phyloP scores from a whole-genome alignment of 306 rosid genomes.

The Acacia crassicarpa region DNA sequence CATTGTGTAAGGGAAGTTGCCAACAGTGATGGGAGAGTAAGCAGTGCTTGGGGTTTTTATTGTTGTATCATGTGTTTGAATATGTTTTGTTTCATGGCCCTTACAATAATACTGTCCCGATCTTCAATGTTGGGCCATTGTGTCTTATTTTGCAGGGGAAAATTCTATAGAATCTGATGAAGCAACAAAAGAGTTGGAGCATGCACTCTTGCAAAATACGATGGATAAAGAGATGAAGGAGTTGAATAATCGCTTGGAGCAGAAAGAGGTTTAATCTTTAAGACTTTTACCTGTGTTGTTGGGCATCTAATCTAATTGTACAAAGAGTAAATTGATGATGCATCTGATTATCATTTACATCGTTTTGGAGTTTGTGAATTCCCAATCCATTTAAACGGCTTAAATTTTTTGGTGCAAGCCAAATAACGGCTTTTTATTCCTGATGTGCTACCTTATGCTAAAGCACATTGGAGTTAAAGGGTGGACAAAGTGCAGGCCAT shows the following conservation, averaged over 20 bases:
- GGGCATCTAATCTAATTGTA: not conserved
- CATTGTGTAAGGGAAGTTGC: not conserved
- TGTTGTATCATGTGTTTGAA: constrained; percentile 16
- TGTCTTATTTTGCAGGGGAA: constrained; percentile 48
- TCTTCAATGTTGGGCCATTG: constrained; percentile 31
- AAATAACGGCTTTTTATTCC: not conserved
- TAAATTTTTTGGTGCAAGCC: not conserved
- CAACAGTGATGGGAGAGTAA: constrained; percentile 16
- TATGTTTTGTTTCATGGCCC: constrained; percentile 21
- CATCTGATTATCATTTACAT: not conserved
- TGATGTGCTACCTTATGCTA: not conserved
- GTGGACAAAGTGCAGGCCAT: not conserved
- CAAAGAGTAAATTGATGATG: not conserved
- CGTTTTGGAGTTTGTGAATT: not conserved
- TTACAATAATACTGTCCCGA: constrained; percentile 17
- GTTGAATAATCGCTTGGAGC: constrained; percentile 73
- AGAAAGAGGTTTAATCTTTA: constrained; percentile 68
- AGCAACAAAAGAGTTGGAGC: constrained; percentile 68
- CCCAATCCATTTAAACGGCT: not conserved
- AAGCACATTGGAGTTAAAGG: not conserved
- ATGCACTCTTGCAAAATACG: constrained; percentile 60
- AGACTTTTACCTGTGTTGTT: not conserved
- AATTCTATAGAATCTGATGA: constrained; percentile 57
- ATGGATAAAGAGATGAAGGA: constrained; percentile 77
- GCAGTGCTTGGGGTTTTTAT: constrained; percentile 3